Evolutionary conservation across 2,329 filamentous ascomycete species (phyloP), one percentile per base, ranked within the genome.

Genomic region (Aspergillus sp.): DNA sequence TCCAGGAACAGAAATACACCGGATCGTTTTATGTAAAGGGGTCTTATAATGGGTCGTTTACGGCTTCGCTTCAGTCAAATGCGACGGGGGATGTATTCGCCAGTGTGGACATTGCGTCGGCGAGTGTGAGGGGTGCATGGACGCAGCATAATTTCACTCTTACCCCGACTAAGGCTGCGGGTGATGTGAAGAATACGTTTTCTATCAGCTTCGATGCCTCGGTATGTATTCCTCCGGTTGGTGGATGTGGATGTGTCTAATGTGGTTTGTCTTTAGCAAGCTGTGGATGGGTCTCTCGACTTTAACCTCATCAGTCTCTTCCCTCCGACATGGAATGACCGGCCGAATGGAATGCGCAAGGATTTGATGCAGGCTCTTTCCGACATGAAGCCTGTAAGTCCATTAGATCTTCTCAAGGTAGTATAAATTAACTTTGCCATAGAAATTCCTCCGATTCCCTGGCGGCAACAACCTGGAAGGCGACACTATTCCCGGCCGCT

Each of bases 261-360:
- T 19, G 42, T 50, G 28, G 49, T 27, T 27, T 33, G 1, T 6
- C 9, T 28, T 2, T 32, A 61, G 58, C 61, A 66, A 46, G 61
- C 66, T 13, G 59, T 62, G 6, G 62, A 60, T 5, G 64, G 65
- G 29, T 66, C 67, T 1, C 60, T 75, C 7, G 69, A 76, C 52
- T 77, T 79, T 59, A 72, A 74, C 46, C 58, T 79, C 12, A 72
- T 79, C 47, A 74, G 70, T 39, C 57, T 79, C 32, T 79, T 78
- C 59, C 74, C 74, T 2, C 74, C 75, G 5, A 79, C 76, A 1
- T 79, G 73, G 68, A 77, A 77, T 40, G 56, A 70, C 47, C 66
- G 75, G 12, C 67, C 68, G 41, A 78, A 79, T 52, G 76, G 76
- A 12, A 58, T 77, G 34, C 66, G 75, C 7, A 60, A 68, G 31